These are phyloP conservation scores for Talaromyces funiculosus DNA, from an alignment of 2,329 filamentous ascomycete species.

Conservation along the genomic window DNA sequence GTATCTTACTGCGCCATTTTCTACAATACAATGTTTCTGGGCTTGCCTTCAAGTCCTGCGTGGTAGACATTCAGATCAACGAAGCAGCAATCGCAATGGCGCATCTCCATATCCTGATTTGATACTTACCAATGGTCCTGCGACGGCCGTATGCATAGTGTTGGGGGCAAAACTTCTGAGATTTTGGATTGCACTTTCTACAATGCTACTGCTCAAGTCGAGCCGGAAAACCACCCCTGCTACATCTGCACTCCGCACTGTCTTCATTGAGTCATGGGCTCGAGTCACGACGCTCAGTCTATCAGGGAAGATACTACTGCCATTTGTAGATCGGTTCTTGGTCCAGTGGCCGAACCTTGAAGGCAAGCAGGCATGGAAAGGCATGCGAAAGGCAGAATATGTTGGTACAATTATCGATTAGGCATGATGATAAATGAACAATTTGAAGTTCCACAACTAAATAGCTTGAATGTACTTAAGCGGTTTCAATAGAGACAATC, in stretches of 20 bases:
- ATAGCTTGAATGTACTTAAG: not conserved
- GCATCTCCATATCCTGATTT: constrained; percentile 58
- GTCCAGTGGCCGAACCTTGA: constrained; percentile 73
- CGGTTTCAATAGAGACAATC: not conserved
- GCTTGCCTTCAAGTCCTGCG: constrained; percentile 55
- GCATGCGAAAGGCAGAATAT: constrained; percentile 36
- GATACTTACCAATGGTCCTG: constrained; percentile 83
- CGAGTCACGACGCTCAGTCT: constrained; percentile 75
- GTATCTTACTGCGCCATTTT: constrained; percentile 65
- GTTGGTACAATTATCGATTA: constrained; percentile 35
- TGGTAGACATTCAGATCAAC: constrained; percentile 32
- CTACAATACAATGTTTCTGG: constrained; percentile 60
- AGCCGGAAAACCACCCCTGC: constrained; percentile 5
- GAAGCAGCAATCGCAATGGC: constrained; percentile 17
- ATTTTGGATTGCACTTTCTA: constrained; percentile 39
- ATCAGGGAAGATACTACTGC: constrained; percentile 70
- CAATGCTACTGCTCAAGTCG: constrained; percentile 4
- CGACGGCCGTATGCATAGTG: constrained; percentile 73
- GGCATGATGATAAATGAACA: not conserved
- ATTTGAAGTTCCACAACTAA: not conserved
- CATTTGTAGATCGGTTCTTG: constrained; percentile 69
- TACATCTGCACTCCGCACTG: constrained; percentile 58
- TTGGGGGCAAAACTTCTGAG: constrained; percentile 52
- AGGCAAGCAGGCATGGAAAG: constrained; percentile 35
- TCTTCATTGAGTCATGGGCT: constrained; percentile 93